phyloP scores from a whole-genome alignment of 169 alveolate species.

The Eimeria praecox region DNA sequence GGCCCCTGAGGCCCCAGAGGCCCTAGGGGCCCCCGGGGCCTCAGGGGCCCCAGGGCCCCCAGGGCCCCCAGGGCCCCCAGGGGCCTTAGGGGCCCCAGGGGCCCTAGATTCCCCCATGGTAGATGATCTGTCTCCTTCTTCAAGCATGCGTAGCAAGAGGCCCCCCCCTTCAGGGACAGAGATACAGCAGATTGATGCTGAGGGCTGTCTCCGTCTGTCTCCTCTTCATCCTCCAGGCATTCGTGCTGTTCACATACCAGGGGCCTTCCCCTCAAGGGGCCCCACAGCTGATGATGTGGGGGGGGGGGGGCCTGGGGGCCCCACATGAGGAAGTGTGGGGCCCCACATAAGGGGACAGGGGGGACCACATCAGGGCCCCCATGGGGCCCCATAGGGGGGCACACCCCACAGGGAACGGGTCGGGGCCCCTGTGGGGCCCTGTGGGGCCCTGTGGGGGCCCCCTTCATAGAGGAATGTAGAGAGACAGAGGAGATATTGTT shows the following conservation, averaged over 20 bases:
- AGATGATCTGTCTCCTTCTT: not conserved
- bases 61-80: too few relatives aligned
- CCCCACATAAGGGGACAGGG: not conserved
- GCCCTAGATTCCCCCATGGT: not conserved
- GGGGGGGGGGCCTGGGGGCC: not conserved
- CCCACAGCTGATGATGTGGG: not conserved
- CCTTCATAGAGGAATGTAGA: not conserved
- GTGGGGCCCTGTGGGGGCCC: slow-evolving; percentile 3
- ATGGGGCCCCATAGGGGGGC: too few relatives aligned
- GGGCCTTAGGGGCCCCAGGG: too few relatives aligned
- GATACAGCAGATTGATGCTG: not conserved
- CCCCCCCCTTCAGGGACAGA: slow-evolving; percentile 43
- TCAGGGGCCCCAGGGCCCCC: too few relatives aligned
- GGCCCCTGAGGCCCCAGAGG: too few relatives aligned
- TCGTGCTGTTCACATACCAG: not conserved
- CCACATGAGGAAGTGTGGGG: not conserved
- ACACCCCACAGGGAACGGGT: too few relatives aligned
- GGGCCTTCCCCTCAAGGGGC: too few relatives aligned
- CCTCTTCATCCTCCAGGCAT: not conserved
- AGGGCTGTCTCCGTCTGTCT: not conserved
- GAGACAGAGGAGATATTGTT: not conserved
- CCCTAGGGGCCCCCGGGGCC: too few relatives aligned
- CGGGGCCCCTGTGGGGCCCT: not conserved
- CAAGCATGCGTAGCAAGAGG: slow-evolving; percentile 38
- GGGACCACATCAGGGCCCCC: not conserved